A percentile compares a stretch with the other conserved stretches of the same genome.
Conservation (phyloP, 169 alveolate species). For the Condylostoma magnum region DNA sequence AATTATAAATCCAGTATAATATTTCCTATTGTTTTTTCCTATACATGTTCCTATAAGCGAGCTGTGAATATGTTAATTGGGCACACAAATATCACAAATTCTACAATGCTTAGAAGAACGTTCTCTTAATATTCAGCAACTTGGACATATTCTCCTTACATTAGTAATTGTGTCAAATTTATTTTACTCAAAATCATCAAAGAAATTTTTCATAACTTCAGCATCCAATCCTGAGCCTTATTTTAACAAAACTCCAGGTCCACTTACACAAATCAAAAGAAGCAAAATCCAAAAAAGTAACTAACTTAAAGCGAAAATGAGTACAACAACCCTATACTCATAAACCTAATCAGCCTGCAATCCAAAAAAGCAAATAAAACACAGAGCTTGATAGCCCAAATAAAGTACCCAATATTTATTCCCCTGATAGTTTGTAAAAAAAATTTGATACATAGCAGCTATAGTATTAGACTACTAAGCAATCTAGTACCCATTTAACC, state of each 20-base stretch:
- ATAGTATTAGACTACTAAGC: not conserved
- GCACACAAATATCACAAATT: constrained; percentile 44
- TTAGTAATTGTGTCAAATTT: constrained; percentile 5
- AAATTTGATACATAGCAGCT: not conserved
- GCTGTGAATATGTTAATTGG: constrained; percentile 47
- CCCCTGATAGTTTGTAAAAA: not conserved
- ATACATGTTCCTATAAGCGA: constrained; percentile 46
- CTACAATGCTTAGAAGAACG: constrained; percentile 34
- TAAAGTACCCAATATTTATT: not conserved
- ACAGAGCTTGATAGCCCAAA: not conserved
- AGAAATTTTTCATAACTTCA: too few relatives aligned
- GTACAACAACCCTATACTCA: not conserved
- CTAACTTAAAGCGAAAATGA: not conserved
- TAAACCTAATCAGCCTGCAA: too few relatives aligned
- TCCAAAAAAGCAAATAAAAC: too few relatives aligned
- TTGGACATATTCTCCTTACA: not conserved
- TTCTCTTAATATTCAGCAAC: not conserved
- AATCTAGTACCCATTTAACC: not conserved
- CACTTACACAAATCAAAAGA: not conserved
- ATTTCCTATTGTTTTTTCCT: constrained; percentile 45
- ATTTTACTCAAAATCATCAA: not conserved
- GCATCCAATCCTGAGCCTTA: not conserved
- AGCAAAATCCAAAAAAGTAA: not conserved
- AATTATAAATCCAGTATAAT: constrained; percentile 31
- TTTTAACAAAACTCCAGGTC: not conserved